Conservation (phyloP, 176 grass and related monocot species). For the Chloris gayana region DNA sequence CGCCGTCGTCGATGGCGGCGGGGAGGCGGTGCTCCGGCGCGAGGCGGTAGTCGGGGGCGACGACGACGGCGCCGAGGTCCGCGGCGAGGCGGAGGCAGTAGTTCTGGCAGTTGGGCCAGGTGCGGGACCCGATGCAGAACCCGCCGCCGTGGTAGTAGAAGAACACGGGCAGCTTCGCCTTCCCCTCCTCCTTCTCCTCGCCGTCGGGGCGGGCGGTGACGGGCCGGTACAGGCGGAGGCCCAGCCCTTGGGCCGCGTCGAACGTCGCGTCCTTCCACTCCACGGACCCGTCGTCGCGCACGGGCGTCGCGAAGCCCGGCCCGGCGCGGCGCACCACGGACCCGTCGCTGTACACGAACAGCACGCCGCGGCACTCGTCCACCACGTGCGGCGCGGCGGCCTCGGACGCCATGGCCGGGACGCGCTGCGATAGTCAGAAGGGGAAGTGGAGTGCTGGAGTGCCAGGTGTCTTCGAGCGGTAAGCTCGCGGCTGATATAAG, state of each 20-base stretch:
- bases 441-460: background rate
- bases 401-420: constrained; percentile 37
- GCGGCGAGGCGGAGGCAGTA: constrained; percentile 79
- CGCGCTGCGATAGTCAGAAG: background rate
- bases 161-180: constrained; percentile 49
- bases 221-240: constrained; percentile 58
- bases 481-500: background rate
- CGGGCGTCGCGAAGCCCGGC: constrained; percentile 54
- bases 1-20: constrained; percentile 63
- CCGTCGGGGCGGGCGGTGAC: background rate
- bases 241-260: constrained; percentile 41
- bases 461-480: background rate
- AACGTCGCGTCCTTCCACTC: constrained; percentile 71
- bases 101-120: constrained; percentile 90
- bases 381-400: constrained; percentile 34
- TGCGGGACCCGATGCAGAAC: constrained; percentile 83
- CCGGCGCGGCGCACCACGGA: constrained; percentile 41
- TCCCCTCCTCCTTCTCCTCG: background rate
- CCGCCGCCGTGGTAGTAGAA: constrained; percentile 89
- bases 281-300: constrained; percentile 64
- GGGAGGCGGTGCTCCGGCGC: constrained; percentile 80
- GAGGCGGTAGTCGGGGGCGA: constrained; percentile 87
- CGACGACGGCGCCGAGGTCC: constrained; percentile 67
- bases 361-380: constrained; percentile 72
- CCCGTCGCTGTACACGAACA: constrained; percentile 66